These are phyloP conservation scores for Colletotrichum cuscutae DNA, from an alignment of 2,329 filamentous ascomycete species.

Conservation along the genomic window DNA sequence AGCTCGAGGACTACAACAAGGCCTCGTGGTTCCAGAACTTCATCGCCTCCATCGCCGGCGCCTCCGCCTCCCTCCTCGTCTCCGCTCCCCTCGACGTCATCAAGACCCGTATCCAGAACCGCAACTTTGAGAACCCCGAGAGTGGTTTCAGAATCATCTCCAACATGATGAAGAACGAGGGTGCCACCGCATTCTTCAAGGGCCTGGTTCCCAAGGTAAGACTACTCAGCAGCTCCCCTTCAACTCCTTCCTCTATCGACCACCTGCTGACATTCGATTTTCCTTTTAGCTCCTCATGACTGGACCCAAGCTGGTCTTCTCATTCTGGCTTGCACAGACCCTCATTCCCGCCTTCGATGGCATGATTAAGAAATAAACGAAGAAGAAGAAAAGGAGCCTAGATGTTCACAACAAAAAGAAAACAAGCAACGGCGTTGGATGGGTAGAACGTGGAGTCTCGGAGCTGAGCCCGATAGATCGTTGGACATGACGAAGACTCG, in stretches of 20 bases:
- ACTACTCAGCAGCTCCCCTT: not conserved
- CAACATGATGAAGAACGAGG: constrained; percentile 95
- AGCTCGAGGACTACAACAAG: constrained; percentile 92
- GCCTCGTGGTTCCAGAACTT: constrained; percentile 97
- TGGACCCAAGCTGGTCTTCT: constrained; percentile 98
- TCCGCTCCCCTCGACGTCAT: constrained; percentile 97
- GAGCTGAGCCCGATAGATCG: constrained; percentile 49
- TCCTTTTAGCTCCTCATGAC: constrained; percentile 86
- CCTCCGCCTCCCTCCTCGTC: constrained; percentile 92
- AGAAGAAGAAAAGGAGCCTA: constrained; percentile 12
- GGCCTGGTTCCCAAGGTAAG: constrained; percentile 88
- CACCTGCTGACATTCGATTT: constrained; percentile 35
- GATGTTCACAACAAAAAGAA: not conserved
- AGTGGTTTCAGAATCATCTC: constrained; percentile 90
- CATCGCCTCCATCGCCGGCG: constrained; percentile 93
- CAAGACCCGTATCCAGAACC: constrained; percentile 98
- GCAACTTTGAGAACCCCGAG: constrained; percentile 98
- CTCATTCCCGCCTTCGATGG: constrained; percentile 90
- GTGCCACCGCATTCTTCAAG: constrained; percentile 92
- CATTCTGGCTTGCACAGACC: constrained; percentile 99
- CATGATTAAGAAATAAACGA: constrained; percentile 49
- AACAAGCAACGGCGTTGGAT: constrained; percentile 32
- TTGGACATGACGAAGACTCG: constrained; percentile 14
- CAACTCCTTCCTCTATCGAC: not conserved
- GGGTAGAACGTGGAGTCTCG: constrained; percentile 36